Evolutionary conservation across 2,329 filamentous ascomycete genomes (phyloP), one percentile per base, ranked within the genome.

Genomic region (Trichoderma aggressivum): DNA sequence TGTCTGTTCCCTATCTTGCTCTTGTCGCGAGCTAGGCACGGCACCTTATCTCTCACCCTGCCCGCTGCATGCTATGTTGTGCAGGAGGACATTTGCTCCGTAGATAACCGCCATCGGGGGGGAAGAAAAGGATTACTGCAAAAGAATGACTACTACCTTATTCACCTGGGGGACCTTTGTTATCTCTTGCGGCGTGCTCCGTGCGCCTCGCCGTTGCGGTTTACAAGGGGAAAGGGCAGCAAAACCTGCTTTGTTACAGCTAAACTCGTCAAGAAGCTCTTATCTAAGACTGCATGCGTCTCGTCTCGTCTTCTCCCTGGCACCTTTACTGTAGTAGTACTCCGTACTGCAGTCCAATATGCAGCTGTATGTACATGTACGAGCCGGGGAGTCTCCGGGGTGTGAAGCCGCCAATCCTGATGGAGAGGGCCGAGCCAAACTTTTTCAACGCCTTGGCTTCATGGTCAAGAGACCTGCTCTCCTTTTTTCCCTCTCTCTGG

Each of bases 11-110:
- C 66, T 69, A 69, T 69, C 66, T 53, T 16, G 30, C 30, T 24
- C 21, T 21, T 53, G 32, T 56, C 28, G 66, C 65, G 47, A 53
- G 55, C 66, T 61, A 69, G 66, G 66, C 66, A 16, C 66, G 67
- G 67, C 67, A 70, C 59, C 67, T 70, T 63, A 70, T 70, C 67
- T 70, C 59, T n/a, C 24, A 63, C 67, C 67, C 67, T 43, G 67
- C 47, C 53, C 24, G 58, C 39, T 50, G 58, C 67, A 53, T 36
- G 32, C 11, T 34, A 53, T 36, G 32, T 39, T 34, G 53, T 70
- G 50, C 67, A 63, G 43, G 28, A 70, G 43, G 21, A 30, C n/a
- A 3, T 53, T 50, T 30, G 53, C 55, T 59, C 53, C 55, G 55
- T 50, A 63, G 67, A 70, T 70, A 70, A 63, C 58, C 47, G 32